Evolutionary conservation across 2,329 filamentous ascomycete species (phyloP).

Genomic region (Colletotrichum tabaci): DNA sequence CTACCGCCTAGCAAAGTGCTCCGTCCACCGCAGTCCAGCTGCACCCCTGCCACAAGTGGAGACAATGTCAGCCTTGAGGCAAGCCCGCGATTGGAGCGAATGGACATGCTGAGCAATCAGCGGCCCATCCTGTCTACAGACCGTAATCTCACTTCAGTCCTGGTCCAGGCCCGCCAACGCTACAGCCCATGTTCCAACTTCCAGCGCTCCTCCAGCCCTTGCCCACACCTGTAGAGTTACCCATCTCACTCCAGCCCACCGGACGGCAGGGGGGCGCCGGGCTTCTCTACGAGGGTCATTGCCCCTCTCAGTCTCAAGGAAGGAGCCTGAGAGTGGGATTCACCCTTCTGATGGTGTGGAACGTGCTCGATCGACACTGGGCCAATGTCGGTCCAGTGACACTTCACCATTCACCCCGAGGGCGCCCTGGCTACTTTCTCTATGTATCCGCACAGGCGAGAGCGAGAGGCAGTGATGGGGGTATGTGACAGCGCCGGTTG

Average conservation of each 20-base stretch:
- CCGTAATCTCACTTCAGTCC: slow-evolving; percentile 25
- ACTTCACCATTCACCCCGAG: slow-evolving; percentile 1
- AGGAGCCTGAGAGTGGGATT: neutral
- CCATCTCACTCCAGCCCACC: slow-evolving; percentile 6
- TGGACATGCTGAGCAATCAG: slow-evolving; percentile 17
- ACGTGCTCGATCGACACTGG: slow-evolving; percentile 5
- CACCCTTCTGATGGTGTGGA: neutral
- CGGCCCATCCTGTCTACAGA: slow-evolving; percentile 1
- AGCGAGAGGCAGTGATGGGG: slow-evolving; percentile 14
- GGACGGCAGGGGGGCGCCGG: neutral
- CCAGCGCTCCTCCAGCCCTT: slow-evolving; percentile 33
- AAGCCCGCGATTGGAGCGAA: slow-evolving; percentile 39
- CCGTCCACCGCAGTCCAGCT: slow-evolving; percentile 11
- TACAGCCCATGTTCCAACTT: slow-evolving; percentile 1
- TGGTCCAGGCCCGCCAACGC: slow-evolving; percentile 3
- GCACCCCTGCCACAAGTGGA: slow-evolving; percentile 27
- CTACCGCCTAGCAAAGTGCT: neutral
- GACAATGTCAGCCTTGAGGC: slow-evolving; percentile 18
- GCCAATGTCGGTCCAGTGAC: slow-evolving; percentile 15
- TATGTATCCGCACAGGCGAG: neutral
- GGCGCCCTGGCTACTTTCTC: slow-evolving; percentile 16
- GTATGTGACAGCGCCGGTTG: slow-evolving; percentile 9
- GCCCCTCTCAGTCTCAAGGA: neutral
- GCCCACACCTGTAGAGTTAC: neutral
- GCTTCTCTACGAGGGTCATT: neutral